Conservation (phyloP, 331 rosid species). For the Rosa hybrid region DNA sequence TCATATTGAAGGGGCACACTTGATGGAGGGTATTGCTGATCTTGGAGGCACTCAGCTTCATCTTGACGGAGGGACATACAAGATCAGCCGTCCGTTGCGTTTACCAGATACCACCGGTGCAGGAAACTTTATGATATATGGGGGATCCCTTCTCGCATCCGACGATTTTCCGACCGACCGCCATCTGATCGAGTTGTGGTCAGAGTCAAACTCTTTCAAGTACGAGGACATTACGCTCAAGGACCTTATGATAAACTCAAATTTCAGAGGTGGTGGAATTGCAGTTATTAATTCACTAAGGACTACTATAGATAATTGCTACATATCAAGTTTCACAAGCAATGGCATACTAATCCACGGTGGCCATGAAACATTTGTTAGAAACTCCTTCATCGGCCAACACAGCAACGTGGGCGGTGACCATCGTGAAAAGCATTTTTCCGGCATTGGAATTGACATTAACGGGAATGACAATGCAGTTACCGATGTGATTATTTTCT, state of each 20-base stretch:
- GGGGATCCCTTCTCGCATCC: slow-evolving; percentile 44
- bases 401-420: slow-evolving; percentile 41
- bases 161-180: slow-evolving; percentile 30
- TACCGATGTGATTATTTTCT: slow-evolving; percentile 42
- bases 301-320: slow-evolving; percentile 45
- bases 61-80: slow-evolving; percentile 50
- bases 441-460: slow-evolving; percentile 42
- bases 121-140: slow-evolving; percentile 43
- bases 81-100: slow-evolving; percentile 40
- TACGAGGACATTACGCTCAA: slow-evolving; percentile 42
- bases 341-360: slow-evolving; percentile 34
- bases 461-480: slow-evolving; percentile 39
- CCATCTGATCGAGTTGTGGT: slow-evolving; percentile 38
- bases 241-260: slow-evolving; percentile 44
- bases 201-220: slow-evolving; percentile 10
- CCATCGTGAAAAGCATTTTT: slow-evolving; percentile 32
- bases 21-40: slow-evolving; percentile 39
- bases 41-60: slow-evolving; percentile 44
- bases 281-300: slow-evolving; percentile 35
- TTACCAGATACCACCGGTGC: slow-evolving; percentile 27
- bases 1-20: slow-evolving; percentile 9
- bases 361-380: slow-evolving; percentile 41
- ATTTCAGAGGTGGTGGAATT: slow-evolving; percentile 50
- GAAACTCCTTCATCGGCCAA: slow-evolving; percentile 47
- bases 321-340: slow-evolving; percentile 40